Evolutionary conservation across 108 stramenopile genomes (phyloP).

Genomic region (Discostella pseudostelligera): DNA sequence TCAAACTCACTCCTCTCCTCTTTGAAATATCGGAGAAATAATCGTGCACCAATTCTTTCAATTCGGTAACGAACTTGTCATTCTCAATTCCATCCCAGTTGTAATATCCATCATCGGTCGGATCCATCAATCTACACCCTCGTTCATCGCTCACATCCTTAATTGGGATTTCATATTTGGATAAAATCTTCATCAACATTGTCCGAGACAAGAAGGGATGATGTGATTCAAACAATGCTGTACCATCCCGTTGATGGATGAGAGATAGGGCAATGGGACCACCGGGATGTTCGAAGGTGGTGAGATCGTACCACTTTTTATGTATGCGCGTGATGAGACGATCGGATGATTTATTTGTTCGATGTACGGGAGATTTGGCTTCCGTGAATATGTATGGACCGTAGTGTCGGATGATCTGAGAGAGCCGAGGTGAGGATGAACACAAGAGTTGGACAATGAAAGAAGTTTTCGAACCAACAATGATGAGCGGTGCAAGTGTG

Average conservation of each 20-base stretch:
- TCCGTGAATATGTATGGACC: constrained; percentile 42
- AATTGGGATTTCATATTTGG: constrained; percentile 45
- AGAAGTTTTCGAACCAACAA: background rate
- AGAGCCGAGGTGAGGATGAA: background rate
- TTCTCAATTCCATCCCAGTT: constrained; percentile 47
- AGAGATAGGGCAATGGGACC: constrained; percentile 53
- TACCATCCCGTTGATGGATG: constrained; percentile 43
- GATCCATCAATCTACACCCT: constrained; percentile 36
- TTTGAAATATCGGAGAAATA: constrained; percentile 46
- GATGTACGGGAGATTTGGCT: constrained; percentile 35
- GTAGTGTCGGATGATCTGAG: constrained; percentile 25
- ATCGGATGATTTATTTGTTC: constrained; percentile 6
- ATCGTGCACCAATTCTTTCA: constrained; percentile 28
- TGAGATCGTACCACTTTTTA: constrained; percentile 52
- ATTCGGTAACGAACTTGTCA: constrained; percentile 42
- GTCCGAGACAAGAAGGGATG: constrained; percentile 41
- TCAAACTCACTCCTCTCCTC: constrained; percentile 31
- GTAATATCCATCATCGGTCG: constrained; percentile 19
- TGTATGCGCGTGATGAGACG: constrained; percentile 44
- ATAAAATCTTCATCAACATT: constrained; percentile 36
- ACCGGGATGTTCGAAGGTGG: constrained; percentile 55
- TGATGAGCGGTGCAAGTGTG: too few relatives aligned
- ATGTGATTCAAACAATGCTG: constrained; percentile 59
- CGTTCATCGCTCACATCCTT: constrained; percentile 1
- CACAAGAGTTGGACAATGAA: too few relatives aligned